These are phyloP conservation scores for Phanerochaete sordida DNA, from an alignment of 768 basidiomycete genomes.

Conservation along the genomic window DNA sequence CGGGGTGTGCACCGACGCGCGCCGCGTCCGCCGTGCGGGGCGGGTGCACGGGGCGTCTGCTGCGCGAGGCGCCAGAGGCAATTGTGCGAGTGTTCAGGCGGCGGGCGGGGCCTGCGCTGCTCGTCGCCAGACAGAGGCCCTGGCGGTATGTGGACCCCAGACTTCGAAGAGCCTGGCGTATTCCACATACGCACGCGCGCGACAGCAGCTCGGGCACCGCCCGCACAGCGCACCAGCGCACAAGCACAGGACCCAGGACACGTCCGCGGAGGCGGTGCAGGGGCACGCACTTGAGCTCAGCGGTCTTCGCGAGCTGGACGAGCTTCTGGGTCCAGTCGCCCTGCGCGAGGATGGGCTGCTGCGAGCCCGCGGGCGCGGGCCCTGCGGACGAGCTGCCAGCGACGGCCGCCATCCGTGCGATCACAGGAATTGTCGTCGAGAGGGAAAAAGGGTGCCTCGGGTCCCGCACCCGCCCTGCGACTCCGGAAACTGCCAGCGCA, in stretches of 20 bases:
- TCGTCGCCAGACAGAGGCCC: too few relatives aligned
- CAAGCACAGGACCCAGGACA: too few relatives aligned
- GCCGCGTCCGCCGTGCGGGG: too few relatives aligned
- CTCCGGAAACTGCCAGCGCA: conserved; percentile 26
- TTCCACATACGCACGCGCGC: too few relatives aligned
- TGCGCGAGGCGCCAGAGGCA: too few relatives aligned
- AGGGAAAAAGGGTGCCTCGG: conserved; percentile 23
- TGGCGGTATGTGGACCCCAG: too few relatives aligned
- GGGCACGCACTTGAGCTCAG: conserved; percentile 75
- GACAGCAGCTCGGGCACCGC: neutral
- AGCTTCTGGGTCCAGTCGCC: conserved; percentile 88
- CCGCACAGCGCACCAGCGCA: neutral
- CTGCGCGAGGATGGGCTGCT: conserved; percentile 64
- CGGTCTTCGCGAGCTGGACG: conserved; percentile 82
- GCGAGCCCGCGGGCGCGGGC: conserved; percentile 13
- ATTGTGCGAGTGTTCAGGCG: too few relatives aligned
- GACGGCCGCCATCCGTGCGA: conserved; percentile 26
- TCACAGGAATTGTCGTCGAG: conserved; percentile 15
- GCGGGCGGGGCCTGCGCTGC: too few relatives aligned
- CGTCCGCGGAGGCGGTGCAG: neutral
- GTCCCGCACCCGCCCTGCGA: conserved; percentile 5
- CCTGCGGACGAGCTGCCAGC: conserved; percentile 22
- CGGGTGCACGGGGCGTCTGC: too few relatives aligned
- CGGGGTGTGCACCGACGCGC: neutral
- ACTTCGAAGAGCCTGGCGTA: too few relatives aligned